A percentile compares a stretch with the other conserved stretches of the same genome.
Evolutionary conservation across 2,329 filamentous ascomycete species (phyloP).

Genomic region (Aspergillus luchuensis): DNA sequence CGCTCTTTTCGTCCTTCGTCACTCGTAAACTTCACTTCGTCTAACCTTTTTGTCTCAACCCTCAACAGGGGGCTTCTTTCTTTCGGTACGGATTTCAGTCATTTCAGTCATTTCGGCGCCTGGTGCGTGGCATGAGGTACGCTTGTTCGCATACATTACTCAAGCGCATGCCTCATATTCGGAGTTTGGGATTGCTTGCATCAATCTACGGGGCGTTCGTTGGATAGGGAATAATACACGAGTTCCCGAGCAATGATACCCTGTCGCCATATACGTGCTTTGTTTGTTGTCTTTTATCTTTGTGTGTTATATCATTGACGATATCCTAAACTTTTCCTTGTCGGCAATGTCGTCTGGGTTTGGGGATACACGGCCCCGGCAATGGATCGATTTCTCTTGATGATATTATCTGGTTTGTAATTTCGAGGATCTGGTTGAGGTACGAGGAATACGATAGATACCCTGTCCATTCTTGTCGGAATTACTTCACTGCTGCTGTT

Average conservation of each 20-base stretch:
- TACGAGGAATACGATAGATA: conserved; percentile 34
- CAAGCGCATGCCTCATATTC: conserved; percentile 14
- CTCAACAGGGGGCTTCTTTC: neutral
- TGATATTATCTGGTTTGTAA: conserved; percentile 14
- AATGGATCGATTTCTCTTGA: conserved; percentile 7
- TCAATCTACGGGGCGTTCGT: conserved; percentile 29
- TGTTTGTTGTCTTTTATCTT: conserved; percentile 13
- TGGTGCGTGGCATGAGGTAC: conserved; percentile 21
- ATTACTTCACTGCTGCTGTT: conserved; percentile 13
- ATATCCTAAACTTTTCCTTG: conserved; percentile 20
- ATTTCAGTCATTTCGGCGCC: conserved; percentile 14
- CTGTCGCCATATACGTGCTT: conserved; percentile 32
- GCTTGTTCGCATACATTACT: conserved; percentile 9
- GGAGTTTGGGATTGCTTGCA: conserved; percentile 19
- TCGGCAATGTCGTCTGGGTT: conserved; percentile 7
- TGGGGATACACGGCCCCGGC: conserved; percentile 18
- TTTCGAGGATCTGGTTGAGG: conserved; percentile 20
- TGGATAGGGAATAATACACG: conserved; percentile 45
- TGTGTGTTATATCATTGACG: conserved; percentile 28
- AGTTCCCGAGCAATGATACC: conserved; percentile 46
- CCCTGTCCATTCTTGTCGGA: conserved; percentile 24
- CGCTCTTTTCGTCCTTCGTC: conserved; percentile 17
- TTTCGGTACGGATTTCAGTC: neutral
- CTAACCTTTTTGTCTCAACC: conserved; percentile 4
- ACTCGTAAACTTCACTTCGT: conserved; percentile 14